Base-by-base conservation (phyloP, 2,329 filamentous ascomycete species). In the Aspergillus sojae region DNA sequence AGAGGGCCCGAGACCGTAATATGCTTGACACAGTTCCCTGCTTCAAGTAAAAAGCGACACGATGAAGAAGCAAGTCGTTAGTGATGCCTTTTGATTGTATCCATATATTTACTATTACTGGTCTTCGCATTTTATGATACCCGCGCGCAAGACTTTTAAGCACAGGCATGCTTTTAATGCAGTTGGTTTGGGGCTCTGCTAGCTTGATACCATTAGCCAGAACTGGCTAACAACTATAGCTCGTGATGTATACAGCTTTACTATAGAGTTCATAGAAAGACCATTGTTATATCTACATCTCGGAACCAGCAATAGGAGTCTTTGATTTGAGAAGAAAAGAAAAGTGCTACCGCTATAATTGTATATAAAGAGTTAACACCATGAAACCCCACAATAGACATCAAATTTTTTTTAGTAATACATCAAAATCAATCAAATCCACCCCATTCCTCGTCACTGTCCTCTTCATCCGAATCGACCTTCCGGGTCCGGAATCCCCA, bases 381-480 rank as follows among this genome's bases (percentile, higher is more conserved):
- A 12, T 43, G n/a, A 6, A 21, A 23, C n/a, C 59, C 59, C 32
- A 48, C 39, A 23, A 54, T 39, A 32, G 21, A 45, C 26, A 23
- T 58, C 43, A 41, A 50, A 50, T 57, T 39, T 36, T 39, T 36
- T 63, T 50, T 58, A 21, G 43, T 34, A 50, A 14, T 53, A 66
- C 48, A 56, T 55, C 32, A 16, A 26, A 60, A 89, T 69, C 66
- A 55, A 58, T 91, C 88, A 69, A 93, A 88, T 0, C 91, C 91
- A 68, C 85, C 88, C 88, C 89, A 92, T 68, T 87, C 86, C 36
- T 84, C 84, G 7, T 85, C 82, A 30, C 82, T 82, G n/a, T 81
- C 76, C 10, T 74, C 75, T 9, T 77, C 77, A 32, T 73, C 73
- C 16, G 74, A 71, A 39, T 76, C 80, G 5, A 75, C 73, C 54